A percentile compares a stretch with the other conserved stretches of the same genome.
These are phyloP conservation scores for Heliamphora pulchella DNA, from an alignment of 179 eudicot species.

Conservation along the genomic window DNA sequence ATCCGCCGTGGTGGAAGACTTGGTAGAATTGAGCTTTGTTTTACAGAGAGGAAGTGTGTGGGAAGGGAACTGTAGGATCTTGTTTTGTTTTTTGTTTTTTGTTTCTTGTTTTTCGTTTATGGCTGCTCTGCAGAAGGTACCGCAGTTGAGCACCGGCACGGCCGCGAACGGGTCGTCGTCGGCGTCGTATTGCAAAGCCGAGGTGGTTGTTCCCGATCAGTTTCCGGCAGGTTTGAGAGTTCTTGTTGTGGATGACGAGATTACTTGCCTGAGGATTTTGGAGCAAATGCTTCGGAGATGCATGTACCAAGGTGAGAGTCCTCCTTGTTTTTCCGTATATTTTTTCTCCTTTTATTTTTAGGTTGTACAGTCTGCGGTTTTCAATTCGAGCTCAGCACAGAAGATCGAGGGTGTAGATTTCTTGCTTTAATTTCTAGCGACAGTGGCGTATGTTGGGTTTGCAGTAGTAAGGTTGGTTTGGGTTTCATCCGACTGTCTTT, in stretches of 20 bases:
- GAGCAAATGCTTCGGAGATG: constrained; percentile 49
- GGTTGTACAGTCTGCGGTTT: not conserved
- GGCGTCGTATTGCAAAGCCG: constrained; percentile 5
- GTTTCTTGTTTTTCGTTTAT: not conserved
- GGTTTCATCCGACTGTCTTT: not conserved
- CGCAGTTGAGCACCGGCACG: constrained; percentile 11
- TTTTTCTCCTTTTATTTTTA: too few relatives aligned
- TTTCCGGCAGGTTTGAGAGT: constrained; percentile 48
- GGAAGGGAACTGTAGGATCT: not conserved
- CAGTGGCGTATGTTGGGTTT: not conserved
- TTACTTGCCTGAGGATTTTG: constrained; percentile 35
- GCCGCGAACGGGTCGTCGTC: not conserved
- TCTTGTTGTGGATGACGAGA: constrained; percentile 47
- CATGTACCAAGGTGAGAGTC: constrained; percentile 33
- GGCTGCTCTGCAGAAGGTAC: constrained; percentile 20
- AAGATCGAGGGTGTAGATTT: not conserved
- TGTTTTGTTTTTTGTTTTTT: not conserved
- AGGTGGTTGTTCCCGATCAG: constrained; percentile 23
- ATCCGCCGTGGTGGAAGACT: not conserved
- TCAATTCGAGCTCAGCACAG: not conserved
- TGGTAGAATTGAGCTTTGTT: not conserved
- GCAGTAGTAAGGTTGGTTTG: not conserved
- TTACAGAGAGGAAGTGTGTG: not conserved
- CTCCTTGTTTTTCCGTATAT: not conserved
- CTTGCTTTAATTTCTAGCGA: not conserved